Conservation (phyloP, 2,329 filamentous ascomycete genomes). For the Fusarium sarcochroum region DNA sequence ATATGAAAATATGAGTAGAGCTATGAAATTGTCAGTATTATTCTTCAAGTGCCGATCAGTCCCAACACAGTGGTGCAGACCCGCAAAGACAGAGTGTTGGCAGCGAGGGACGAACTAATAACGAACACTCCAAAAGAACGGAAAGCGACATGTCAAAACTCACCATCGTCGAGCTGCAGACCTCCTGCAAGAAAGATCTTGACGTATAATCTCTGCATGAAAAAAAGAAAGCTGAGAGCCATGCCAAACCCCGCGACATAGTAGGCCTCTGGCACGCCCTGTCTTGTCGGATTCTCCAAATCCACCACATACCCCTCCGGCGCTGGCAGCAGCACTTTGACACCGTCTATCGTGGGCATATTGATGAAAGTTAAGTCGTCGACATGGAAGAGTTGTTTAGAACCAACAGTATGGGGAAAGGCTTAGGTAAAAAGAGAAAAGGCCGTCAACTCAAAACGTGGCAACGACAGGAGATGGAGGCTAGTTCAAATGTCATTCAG, state of each 20-base stretch:
- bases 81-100: slow-evolving; percentile 1
- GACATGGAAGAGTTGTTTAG: background rate
- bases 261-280: slow-evolving; percentile 44
- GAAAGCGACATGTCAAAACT: slow-evolving; percentile 14
- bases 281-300: slow-evolving; percentile 51
- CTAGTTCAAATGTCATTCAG: slow-evolving; percentile 10
- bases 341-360: slow-evolving; percentile 38
- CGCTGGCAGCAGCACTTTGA: slow-evolving; percentile 36
- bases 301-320: slow-evolving; percentile 53
- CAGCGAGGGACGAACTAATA: slow-evolving; percentile 2
- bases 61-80: background rate
- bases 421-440: background rate
- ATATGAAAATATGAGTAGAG: slow-evolving; percentile 37
- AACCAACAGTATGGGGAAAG: background rate
- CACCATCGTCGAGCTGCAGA: slow-evolving; percentile 48
- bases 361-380: background rate
- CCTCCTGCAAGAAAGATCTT: slow-evolving; percentile 43
- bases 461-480: background rate
- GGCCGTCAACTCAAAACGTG: background rate
- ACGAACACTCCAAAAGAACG: background rate
- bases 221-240: slow-evolving; percentile 39
- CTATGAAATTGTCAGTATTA: slow-evolving; percentile 23
- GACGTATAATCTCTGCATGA: slow-evolving; percentile 48
- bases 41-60: slow-evolving; percentile 1
- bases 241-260: slow-evolving; percentile 39